Evolutionary conservation across 495 filamentous ascomycete species (phyloP).

Genomic region (Chaetomium tenue): DNA sequence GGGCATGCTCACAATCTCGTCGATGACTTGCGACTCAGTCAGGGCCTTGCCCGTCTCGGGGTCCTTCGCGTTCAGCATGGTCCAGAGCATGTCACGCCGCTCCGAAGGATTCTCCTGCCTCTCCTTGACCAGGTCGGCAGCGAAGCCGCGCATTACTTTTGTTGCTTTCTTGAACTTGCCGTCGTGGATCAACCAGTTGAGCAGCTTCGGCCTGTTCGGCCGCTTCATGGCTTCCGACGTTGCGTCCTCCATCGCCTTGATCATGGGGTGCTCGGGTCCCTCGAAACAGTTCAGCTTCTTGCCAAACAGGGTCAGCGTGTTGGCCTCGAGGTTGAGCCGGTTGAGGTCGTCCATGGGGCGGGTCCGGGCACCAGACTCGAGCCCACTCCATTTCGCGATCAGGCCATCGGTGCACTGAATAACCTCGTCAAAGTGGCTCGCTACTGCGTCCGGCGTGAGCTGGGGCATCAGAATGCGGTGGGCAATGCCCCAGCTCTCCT

Average conservation of each 20-base stretch:
- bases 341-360: slow-evolving; percentile 64
- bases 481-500: slow-evolving; percentile 65
- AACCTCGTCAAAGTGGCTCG: slow-evolving; percentile 63
- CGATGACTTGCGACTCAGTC: slow-evolving; percentile 57
- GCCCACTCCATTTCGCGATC: slow-evolving; percentile 64
- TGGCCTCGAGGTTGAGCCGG: slow-evolving; percentile 66
- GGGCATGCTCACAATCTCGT: slow-evolving; percentile 65
- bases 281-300: slow-evolving; percentile 67
- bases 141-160: slow-evolving; percentile 49
- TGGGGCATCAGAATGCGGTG: slow-evolving; percentile 70
- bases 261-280: slow-evolving; percentile 59
- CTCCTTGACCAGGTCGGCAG: slow-evolving; percentile 57
- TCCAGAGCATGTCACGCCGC: slow-evolving; percentile 66
- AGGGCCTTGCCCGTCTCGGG: slow-evolving; percentile 61
- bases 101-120: slow-evolving; percentile 57
- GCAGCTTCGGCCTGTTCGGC: slow-evolving; percentile 52
- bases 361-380: slow-evolving; percentile 53
- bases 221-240: slow-evolving; percentile 59
- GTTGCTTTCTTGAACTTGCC: slow-evolving; percentile 57
- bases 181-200: slow-evolving; percentile 54
- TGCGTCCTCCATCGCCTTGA: slow-evolving; percentile 64
- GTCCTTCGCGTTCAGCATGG: slow-evolving; percentile 63
- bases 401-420: slow-evolving; percentile 64
- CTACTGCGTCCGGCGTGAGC: slow-evolving; percentile 62
- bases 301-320: slow-evolving; percentile 61